Evolutionary conservation across 163 green algal genomes (phyloP), one percentile per base, ranked within the genome.

Genomic region (Chlorella variabilis): DNA sequence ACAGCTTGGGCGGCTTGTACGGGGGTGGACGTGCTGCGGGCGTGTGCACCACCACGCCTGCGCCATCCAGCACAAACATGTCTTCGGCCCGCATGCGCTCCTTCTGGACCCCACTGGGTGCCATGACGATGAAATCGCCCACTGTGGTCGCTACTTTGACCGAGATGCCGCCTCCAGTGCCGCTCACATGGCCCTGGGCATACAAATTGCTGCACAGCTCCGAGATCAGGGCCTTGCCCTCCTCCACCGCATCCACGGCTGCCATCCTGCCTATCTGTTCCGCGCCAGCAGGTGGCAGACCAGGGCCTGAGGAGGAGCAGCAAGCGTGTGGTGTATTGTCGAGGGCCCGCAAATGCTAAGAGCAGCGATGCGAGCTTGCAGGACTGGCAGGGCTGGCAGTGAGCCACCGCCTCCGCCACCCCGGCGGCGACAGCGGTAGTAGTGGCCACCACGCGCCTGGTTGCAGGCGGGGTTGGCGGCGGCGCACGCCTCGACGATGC

Each of bases 21-120:
- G 93, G 92, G 54, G 90, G 86, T 33, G 90, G 90, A 45, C 91
- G 86, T 1, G 89, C 78, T 49, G 68, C 23, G 7, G 94, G 93
- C 4, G 87, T 90, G 65, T 95, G 63, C 48, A 94, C 13, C 15
- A 97, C 84, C 1, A 92, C 82, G 59, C 93, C 94, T 27, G 62
- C 65, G 18, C 27, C 36, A 81, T 98, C 90, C 77, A 99, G 87
- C 39, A 99, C 94, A 69, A 97, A 99, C 93, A 99, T 98, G 88
- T 99, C 96, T 11, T 91, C 87, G 0, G 94, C 82, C 45, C 89
- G 33, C 96, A 99, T 99, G 3, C 96, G 88, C 90, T 99, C 96
- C 90, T 99, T 99, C 45, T 89, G 84, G 29, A 98, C 95, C 36
- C 96, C 96, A 9, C 87, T 95, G 29, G 95, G 95, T 21, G 95